A percentile compares a stretch with the other conserved stretches of the same genome.
Conservation (phyloP, 352 stramenopile genomes). For the Pythium aphanidermatum region DNA sequence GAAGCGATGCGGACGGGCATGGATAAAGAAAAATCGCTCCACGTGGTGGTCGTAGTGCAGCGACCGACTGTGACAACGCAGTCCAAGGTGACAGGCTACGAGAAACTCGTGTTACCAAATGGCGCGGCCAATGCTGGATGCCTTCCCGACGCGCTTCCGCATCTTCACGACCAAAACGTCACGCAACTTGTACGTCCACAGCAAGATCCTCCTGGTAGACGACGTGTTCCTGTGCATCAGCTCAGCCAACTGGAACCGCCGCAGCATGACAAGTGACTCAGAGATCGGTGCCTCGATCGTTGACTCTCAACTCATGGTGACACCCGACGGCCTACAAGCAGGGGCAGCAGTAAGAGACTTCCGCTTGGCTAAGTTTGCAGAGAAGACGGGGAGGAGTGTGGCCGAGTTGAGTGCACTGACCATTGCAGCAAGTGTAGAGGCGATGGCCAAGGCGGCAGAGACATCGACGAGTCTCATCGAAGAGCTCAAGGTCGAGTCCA, state of each 20-base stretch:
- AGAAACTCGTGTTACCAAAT: constrained; percentile 65
- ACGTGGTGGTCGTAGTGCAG: constrained; percentile 52
- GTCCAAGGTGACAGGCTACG: constrained; percentile 38
- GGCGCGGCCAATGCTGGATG: constrained; percentile 36
- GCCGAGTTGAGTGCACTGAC: background rate
- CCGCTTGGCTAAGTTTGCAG: constrained; percentile 4
- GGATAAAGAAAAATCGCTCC: constrained; percentile 36
- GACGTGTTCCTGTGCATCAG: constrained; percentile 83
- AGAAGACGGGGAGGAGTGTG: background rate
- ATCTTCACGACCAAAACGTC: constrained; percentile 47
- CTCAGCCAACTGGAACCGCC: constrained; percentile 90
- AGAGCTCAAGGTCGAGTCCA: constrained; percentile 3
- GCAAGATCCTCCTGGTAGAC: constrained; percentile 75
- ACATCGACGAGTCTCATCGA: background rate
- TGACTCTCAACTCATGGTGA: too few species aligned
- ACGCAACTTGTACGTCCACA: constrained; percentile 69
- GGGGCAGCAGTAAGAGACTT: background rate
- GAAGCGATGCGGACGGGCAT: too few species aligned
- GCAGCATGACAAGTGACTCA: constrained; percentile 69
- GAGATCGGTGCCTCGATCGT: constrained; percentile 58
- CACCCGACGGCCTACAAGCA: background rate
- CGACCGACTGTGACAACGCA: constrained; percentile 23
- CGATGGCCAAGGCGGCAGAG: background rate
- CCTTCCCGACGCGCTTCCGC: constrained; percentile 51
- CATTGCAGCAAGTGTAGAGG: background rate